Conservation (phyloP, 768 basidiomycete species). For the Dendrothele bispora region DNA sequence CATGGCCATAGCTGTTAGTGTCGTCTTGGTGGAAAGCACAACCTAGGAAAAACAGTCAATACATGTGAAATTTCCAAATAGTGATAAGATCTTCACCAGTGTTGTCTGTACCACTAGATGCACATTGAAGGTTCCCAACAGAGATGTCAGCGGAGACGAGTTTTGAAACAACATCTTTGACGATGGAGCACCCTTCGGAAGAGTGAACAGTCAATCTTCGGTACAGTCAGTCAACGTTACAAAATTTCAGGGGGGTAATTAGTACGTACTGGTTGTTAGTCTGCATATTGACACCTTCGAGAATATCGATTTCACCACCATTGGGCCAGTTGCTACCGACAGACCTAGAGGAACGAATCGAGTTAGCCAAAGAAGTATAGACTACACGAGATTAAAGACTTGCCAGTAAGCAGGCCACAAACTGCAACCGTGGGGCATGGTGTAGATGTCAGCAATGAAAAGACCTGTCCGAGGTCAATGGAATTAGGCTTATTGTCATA, state of each 20-base stretch:
- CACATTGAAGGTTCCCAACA: slow-evolving; percentile 6
- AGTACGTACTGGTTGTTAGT: slow-evolving; percentile 45
- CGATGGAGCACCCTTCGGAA: not conserved
- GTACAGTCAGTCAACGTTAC: too few species aligned
- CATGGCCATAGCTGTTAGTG: slow-evolving; percentile 37
- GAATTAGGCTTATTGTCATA: too few species aligned
- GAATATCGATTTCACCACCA: slow-evolving; percentile 22
- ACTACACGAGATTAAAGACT: not conserved
- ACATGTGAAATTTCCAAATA: too few species aligned
- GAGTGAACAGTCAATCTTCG: slow-evolving; percentile 4
- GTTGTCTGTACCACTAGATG: too few species aligned
- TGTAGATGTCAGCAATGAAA: slow-evolving; percentile 49
- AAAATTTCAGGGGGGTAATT: slow-evolving; percentile 33
- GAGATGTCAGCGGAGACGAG: not conserved
- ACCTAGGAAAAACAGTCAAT: slow-evolving; percentile 17
- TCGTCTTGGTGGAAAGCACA: slow-evolving; percentile 49
- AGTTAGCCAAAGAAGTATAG: not conserved
- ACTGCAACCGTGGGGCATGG: slow-evolving; percentile 52
- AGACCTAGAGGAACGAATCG: not conserved
- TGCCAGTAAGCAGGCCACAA: slow-evolving; percentile 48
- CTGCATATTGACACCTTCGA: slow-evolving; percentile 53
- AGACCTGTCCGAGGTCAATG: too few species aligned
- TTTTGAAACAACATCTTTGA: not conserved
- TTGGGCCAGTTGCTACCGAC: slow-evolving; percentile 11
- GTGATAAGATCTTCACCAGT: too few species aligned